Conservation (phyloP, 1,139 yeast genomes). For the Pichia sp. region DNA sequence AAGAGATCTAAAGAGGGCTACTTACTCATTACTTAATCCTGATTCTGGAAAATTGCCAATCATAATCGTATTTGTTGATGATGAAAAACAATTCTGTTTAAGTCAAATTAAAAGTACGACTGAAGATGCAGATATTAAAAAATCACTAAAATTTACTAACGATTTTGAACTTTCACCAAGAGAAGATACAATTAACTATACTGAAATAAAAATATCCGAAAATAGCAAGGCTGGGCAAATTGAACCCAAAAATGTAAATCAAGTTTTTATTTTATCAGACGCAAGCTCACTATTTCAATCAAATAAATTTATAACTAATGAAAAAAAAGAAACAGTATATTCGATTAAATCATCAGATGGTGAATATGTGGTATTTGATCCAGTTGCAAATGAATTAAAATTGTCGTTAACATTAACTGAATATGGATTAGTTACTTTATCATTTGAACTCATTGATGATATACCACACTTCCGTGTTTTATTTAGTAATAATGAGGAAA, state of each 20-base stretch:
- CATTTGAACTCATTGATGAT: neutral
- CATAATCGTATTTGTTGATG: conserved; percentile 4
- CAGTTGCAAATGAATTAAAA: conserved; percentile 23
- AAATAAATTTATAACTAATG: neutral
- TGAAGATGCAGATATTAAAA: neutral
- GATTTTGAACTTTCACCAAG: neutral
- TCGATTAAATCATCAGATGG: conserved; percentile 8
- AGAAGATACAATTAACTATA: neutral
- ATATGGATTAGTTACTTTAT: conserved; percentile 31
- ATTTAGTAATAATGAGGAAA: conserved; percentile 8
- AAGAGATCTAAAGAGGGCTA: conserved; percentile 4
- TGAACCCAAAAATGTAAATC: conserved; percentile 34
- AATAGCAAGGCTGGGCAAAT: conserved; percentile 19
- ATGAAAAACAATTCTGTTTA: conserved; percentile 1
- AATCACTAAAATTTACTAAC: neutral
- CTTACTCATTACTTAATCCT: conserved; percentile 1
- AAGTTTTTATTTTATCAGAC: conserved; percentile 34
- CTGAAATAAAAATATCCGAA: neutral
- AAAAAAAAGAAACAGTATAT: neutral
- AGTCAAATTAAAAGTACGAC: neutral
- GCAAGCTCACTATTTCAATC: conserved; percentile 19
- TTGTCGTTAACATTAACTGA: conserved; percentile 35
- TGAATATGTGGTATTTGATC: conserved; percentile 29
- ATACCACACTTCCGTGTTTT: conserved; percentile 6
- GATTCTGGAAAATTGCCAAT: conserved; percentile 7